Conservation (phyloP, 2,329 filamentous ascomycete genomes). For the Claviceps sp. region DNA sequence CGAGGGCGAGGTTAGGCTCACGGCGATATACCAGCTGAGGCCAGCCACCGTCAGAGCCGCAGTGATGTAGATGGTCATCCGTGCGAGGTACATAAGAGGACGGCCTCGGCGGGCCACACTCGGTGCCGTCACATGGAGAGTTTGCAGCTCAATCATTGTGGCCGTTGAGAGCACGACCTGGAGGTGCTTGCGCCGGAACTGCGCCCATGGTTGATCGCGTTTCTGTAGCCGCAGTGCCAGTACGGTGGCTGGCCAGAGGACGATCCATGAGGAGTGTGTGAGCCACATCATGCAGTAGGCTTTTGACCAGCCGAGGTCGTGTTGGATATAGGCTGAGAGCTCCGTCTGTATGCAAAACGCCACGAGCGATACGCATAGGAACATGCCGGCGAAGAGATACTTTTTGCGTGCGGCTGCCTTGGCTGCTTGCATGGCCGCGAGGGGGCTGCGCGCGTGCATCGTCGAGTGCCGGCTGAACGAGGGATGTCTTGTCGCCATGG, state of each 20-base stretch:
- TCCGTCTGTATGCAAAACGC: conserved; percentile 93
- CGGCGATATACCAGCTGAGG: conserved; percentile 89
- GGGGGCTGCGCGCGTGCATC: conserved; percentile 68
- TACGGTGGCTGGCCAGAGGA: conserved; percentile 81
- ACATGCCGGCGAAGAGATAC: conserved; percentile 78
- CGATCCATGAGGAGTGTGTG: conserved; percentile 84
- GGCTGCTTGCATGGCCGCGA: conserved; percentile 21
- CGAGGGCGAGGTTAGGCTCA: conserved; percentile 81
- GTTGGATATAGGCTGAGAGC: conserved; percentile 88
- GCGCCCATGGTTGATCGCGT: conserved; percentile 62
- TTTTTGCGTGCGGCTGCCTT: conserved; percentile 50
- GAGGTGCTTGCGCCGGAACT: conserved; percentile 64
- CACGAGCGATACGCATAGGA: conserved; percentile 69
- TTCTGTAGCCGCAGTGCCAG: conserved; percentile 68
- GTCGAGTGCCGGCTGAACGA: conserved; percentile 39
- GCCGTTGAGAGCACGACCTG: conserved; percentile 39
- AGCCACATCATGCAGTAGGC: conserved; percentile 99
- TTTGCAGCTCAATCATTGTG: conserved; percentile 76
- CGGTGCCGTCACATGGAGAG: conserved; percentile 45
- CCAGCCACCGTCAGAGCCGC: conserved; percentile 80
- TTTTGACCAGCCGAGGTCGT: conserved; percentile 87
- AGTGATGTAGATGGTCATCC: conserved; percentile 71
- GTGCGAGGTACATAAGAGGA: conserved; percentile 56
- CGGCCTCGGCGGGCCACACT: conserved; percentile 22
- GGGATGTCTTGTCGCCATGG: conserved; percentile 7